Base-by-base conservation (phyloP, 805 yeast species). In the Candida orba region DNA sequence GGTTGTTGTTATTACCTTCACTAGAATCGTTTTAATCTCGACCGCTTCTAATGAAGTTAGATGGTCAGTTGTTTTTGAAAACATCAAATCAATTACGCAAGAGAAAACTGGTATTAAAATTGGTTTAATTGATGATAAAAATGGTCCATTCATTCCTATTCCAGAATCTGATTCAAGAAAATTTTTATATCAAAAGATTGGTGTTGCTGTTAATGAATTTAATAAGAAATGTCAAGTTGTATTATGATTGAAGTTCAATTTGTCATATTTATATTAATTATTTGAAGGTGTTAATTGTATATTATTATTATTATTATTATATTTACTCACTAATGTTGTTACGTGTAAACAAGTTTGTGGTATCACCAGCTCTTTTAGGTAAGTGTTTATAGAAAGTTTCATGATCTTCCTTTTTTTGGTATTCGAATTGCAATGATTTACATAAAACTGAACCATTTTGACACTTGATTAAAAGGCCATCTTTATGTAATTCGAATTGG, bases 31-130 rank as follows among this genome's bases (percentile, higher is more conserved):
- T 39, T 71, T 89, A 58, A 74, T 88, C 46, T 75, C 81, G 23
- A 70, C 88, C 17, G 76, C 78, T 36, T 67, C 71, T 2, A 63
- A 83, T 67, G 72, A 70, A 33, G 69, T 79, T 1, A 78, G 77
- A 51, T 91, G 99, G 98, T 71, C 73, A 7, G 76, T 87, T 12
- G 57, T 68, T 8, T 87, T 81, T 60, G 77, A 75, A 36, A 71
- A 77, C 29, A 72, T 91, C 39, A 79, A 75, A 50, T 73, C 88
- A 3, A 83, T 91, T 32, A 73, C 86, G 0, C 71, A 84, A 54
- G 96, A 87, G 52, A 69, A 77, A 20, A 79, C 89, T 0, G 99
- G 99, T 0, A 76, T 91, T 30, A 74, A 76, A 40, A 72, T 91
- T 48, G 77, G 73, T 10, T 66, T 84, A 46, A 74, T 78, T 53